Evolutionary conservation across 2,329 filamentous ascomycete genomes (phyloP), one percentile per base, ranked within the genome.

Genomic region (Claviceps quebecensis): DNA sequence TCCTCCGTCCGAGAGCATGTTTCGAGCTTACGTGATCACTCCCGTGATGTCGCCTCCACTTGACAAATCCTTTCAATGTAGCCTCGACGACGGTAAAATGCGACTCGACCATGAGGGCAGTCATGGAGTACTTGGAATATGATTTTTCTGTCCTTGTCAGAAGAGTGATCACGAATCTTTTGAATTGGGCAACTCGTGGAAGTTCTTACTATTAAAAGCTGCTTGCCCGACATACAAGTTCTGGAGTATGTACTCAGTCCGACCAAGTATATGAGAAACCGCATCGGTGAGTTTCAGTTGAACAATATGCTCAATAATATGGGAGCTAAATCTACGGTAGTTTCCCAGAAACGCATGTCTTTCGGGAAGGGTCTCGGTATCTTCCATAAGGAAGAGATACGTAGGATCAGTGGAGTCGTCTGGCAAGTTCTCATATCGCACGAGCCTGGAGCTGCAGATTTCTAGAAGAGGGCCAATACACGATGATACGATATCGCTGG

Each of bases 271-370:
- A 65, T 96, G 87, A 41, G 82, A 79, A 56, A 97, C 82, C 0
- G 91, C 91, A 55, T 96, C 90, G 48, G 86, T 79, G 2, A 90
- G 81, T 58, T 87, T 86, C 58, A 86, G 78, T 57, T 86, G 78
- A 22, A 94, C 88, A 56, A 97, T 87, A 16, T 78, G 78, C 67
- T 97, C 91, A 51, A 98, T 88, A 26, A 96, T 79, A 54, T 87
- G 84, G 3, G 83, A 82, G 64, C 89, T 93, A 61, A 95, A 97
- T 53, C 93, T 80, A 40, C 93, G 78, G 65, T 98, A 98, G 62
- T 98, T 97, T 4, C 91, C 89, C 11, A 97, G 76, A 64, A 98
- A 98, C 1, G 89, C 88, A 67, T 98, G 93, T 23, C 89, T 80
- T 64, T 98, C 93, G 0, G 93, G 93, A 19, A 91, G 74, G 0